Evolutionary conservation across 163 green algal genomes (phyloP), one percentile per base, ranked within the genome.

Genomic region (Chlamydomonas reinhardtii): DNA sequence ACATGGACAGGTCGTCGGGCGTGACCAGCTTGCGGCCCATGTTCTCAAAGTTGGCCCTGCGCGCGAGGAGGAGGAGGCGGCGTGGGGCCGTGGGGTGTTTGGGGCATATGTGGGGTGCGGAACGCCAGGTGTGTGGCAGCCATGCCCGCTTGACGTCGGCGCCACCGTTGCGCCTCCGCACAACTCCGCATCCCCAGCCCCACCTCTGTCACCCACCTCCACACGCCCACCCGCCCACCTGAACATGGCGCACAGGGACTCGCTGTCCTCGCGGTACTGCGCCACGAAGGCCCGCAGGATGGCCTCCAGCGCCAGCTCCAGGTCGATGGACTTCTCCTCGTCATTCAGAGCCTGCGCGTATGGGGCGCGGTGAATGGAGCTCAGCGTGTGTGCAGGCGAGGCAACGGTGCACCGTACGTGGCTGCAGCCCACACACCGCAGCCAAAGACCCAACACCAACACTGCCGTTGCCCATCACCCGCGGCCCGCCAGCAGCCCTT

Each of bases 301-400:
- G 32, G 88, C 71, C 88, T 91, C 88, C 52, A 89, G 52, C 20
- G 82, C 70, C 39, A 87, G 73, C 83, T 91, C 88, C 71, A 91
- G 43, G 69, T 91, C 88, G n/a, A 91, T 86, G 22, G 52, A 20
- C 75, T 88, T 88, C 72, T 91, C 88, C 68, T 91, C 88, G 39
- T 87, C 82, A 25, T 86, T 86, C 4, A 87, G 62, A 39, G 71
- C 82, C 82, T 87, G 72, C 19, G 48, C 20, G 68, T 4, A 1
- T 4, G 48, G 4, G 9, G 43, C 39, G n/a, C n/a, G n/a, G n/a
- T n/a, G n/a, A n/a, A n/a, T n/a, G n/a, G n/a, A n/a, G n/a, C n/a
- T n/a, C 39, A 48, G 39, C 39, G 39, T 48, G 39, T 48, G 39
- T 48, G n/a, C n/a, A n/a, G n/a, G n/a, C n/a, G n/a, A n/a, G n/a